Evolutionary conservation across 805 yeast species (phyloP).

Genomic region (Hanseniaspora valbyensis): DNA sequence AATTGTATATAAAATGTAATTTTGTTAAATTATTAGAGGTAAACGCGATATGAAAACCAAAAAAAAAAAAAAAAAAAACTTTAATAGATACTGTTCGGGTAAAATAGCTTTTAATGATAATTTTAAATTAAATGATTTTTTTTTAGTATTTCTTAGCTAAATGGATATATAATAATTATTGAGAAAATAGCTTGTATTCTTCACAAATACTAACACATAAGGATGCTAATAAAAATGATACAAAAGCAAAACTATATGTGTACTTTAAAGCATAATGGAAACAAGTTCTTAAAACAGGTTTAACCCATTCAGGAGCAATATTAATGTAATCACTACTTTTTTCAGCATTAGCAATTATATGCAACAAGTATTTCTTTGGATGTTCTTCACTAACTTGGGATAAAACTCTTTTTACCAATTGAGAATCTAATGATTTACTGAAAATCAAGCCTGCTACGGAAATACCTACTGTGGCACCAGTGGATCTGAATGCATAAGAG

Average conservation of each 20-base stretch:
- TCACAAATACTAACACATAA: constrained; percentile 38
- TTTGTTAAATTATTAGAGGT: no score
- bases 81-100: no score
- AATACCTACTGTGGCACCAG: constrained; percentile 80
- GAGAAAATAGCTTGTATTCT: constrained; percentile 47
- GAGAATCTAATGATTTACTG: constrained; percentile 33
- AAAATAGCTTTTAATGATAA: no score
- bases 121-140: background rate
- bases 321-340: constrained; percentile 45
- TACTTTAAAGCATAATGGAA: constrained; percentile 45
- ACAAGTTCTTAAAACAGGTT: constrained; percentile 36
- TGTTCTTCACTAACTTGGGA: constrained; percentile 30
- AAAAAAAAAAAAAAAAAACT: no score
- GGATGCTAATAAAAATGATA: constrained; percentile 28
- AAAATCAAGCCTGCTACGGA: constrained; percentile 56
- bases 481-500: constrained; percentile 76
- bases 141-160: background rate
- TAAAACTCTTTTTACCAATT: constrained; percentile 28
- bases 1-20: no score
- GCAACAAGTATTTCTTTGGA: constrained; percentile 30
- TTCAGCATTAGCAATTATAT: constrained; percentile 42
- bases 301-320: constrained; percentile 44
- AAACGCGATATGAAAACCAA: no score
- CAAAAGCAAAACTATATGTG: constrained; percentile 39
- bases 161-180: constrained; percentile 29